Evolutionary conservation across 177 flowering plant genomes (phyloP).

Genomic region (Vitis hybrid): DNA sequence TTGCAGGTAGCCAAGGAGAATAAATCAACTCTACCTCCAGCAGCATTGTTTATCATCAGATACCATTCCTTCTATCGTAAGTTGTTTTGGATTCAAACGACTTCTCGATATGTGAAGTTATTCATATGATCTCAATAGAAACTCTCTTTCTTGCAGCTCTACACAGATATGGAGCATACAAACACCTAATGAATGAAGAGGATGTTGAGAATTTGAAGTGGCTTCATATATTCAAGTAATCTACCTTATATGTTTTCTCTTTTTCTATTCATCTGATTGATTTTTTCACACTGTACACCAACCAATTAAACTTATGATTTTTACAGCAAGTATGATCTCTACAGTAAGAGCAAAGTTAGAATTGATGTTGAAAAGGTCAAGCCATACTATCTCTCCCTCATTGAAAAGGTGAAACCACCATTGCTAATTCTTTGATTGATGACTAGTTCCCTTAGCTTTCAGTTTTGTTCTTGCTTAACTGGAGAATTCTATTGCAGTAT

Average conservation of each 20-base stretch:
- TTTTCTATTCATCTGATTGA: background rate
- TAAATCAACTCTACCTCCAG: slow-evolving; percentile 62
- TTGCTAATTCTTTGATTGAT: too few species aligned
- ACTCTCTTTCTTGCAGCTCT: slow-evolving; percentile 34
- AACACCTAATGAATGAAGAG: slow-evolving; percentile 51
- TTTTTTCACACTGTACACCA: background rate
- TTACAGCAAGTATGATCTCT: slow-evolving; percentile 63
- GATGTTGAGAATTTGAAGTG: slow-evolving; percentile 52
- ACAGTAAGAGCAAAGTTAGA: slow-evolving; percentile 62
- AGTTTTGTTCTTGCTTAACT: background rate
- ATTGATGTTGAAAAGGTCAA: slow-evolving; percentile 54
- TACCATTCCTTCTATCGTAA: slow-evolving; percentile 85
- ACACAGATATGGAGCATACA: slow-evolving; percentile 50
- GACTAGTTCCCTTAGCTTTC: background rate
- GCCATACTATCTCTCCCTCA: slow-evolving; percentile 55
- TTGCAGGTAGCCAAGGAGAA: slow-evolving; percentile 71
- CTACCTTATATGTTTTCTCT: background rate
- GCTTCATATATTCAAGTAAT: slow-evolving; percentile 59
- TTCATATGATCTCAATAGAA: background rate
- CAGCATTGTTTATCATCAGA: slow-evolving; percentile 67
- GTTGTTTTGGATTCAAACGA: background rate
- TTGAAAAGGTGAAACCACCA: slow-evolving; percentile 31
- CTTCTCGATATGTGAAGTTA: too few species aligned
- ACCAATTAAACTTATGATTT: background rate
- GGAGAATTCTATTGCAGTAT: slow-evolving; percentile 31